These are phyloP conservation scores for Lasiosphaeria miniovina DNA, from an alignment of 495 filamentous ascomycete genomes.

Conservation along the genomic window DNA sequence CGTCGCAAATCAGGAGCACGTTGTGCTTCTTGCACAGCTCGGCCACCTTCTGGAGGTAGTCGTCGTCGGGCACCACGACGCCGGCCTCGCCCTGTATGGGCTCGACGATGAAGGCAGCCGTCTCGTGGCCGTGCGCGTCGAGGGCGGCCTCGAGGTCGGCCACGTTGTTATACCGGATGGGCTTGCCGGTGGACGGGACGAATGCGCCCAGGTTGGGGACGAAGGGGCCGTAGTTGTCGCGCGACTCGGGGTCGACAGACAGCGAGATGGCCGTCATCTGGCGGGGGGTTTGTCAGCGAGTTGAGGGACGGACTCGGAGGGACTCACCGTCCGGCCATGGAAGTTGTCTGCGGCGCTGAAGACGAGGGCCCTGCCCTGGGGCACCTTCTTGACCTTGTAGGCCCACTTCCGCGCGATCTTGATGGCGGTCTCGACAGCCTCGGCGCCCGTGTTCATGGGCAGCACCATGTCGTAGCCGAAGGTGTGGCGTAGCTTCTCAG, in stretches of 20 bases:
- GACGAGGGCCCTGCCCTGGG: slow-evolving; percentile 77
- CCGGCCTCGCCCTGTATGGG: slow-evolving; percentile 98
- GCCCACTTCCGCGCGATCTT: slow-evolving; percentile 99
- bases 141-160: slow-evolving; percentile 76
- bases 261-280: slow-evolving; percentile 94
- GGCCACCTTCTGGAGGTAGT: slow-evolving; percentile 79
- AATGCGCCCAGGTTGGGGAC: slow-evolving; percentile 80
- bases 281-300: slow-evolving; percentile 23
- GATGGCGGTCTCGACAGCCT: slow-evolving; percentile 97
- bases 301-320: not conserved
- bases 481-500: slow-evolving; percentile 77
- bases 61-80: slow-evolving; percentile 89
- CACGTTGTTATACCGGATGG: slow-evolving; percentile 83
- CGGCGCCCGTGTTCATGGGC: slow-evolving; percentile 98
- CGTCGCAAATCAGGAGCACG: slow-evolving; percentile 92
- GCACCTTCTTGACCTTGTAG: slow-evolving; percentile 93
- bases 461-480: slow-evolving; percentile 99
- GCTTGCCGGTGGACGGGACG: slow-evolving; percentile 71
- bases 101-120: slow-evolving; percentile 92
- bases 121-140: slow-evolving; percentile 74
- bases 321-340: slow-evolving; percentile 85
- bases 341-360: slow-evolving; percentile 90
- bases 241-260: slow-evolving; percentile 90
- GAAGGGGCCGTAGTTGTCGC: slow-evolving; percentile 95
- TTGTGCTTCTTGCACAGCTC: slow-evolving; percentile 91